Evolutionary conservation across 2,329 filamentous ascomycete genomes (phyloP).

Genomic region (Penicillium frequentans): DNA sequence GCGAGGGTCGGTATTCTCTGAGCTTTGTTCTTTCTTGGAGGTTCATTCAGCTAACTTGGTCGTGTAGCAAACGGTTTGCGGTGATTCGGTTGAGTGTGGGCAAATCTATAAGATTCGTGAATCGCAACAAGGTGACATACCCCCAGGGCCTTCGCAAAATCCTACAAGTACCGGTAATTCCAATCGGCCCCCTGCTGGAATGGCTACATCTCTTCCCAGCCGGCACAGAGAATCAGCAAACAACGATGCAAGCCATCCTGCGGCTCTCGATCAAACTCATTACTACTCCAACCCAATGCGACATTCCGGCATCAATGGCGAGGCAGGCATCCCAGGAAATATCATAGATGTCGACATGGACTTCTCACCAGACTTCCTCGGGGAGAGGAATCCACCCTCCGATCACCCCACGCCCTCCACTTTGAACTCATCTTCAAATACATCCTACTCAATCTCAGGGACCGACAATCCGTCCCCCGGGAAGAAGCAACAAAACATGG

Average conservation of each 20-base stretch:
- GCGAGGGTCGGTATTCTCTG: constrained; percentile 11
- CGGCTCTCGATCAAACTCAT: constrained; percentile 2
- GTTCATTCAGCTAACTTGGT: constrained; percentile 1
- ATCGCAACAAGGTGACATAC: neutral
- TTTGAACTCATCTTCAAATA: constrained; percentile 39
- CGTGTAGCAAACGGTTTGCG: constrained; percentile 12
- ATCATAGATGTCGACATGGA: constrained; percentile 32
- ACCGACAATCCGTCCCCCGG: constrained; percentile 28
- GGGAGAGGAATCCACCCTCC: constrained; percentile 32
- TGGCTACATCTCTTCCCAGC: constrained; percentile 26
- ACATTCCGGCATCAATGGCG: constrained; percentile 2
- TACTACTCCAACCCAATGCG: constrained; percentile 11
- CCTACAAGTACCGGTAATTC: neutral
- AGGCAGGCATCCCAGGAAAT: neutral
- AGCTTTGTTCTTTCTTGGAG: neutral
- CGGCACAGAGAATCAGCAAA: constrained; percentile 20
- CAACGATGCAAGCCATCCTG: neutral
- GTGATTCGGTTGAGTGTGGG: constrained; percentile 8
- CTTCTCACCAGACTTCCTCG: constrained; percentile 30
- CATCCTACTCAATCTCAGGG: constrained; percentile 33
- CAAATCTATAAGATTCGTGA: constrained; percentile 12
- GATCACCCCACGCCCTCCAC: constrained; percentile 39
- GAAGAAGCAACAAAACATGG: constrained; percentile 22
- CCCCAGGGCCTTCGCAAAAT: constrained; percentile 1
- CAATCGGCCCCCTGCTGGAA: constrained; percentile 4